A percentile compares a stretch with the other conserved stretches of the same genome.
Conservation (phyloP, 768 basidiomycete species). For the Tephrocybe rancida region DNA sequence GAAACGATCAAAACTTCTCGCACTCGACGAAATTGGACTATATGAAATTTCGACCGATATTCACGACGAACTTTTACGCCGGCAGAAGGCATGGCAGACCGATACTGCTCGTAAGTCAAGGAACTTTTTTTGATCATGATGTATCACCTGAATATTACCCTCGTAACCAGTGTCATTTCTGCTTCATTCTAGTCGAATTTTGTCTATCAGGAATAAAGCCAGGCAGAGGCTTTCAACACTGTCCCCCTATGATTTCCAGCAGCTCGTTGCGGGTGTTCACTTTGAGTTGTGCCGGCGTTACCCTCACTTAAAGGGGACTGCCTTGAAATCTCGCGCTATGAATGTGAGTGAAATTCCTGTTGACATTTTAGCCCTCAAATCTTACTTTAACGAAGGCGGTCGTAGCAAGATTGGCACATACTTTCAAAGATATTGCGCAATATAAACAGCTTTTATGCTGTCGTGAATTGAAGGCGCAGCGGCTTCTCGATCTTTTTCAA, state of each 20-base stretch:
- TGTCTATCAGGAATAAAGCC: neutral
- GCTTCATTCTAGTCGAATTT: neutral
- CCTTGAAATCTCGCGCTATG: neutral
- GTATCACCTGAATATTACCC: neutral
- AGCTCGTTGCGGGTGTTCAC: neutral
- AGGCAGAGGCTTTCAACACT: neutral
- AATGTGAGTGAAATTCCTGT: neutral
- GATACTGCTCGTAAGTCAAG: neutral
- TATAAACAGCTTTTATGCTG: neutral
- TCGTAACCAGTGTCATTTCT: neutral
- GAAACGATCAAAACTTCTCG: neutral
- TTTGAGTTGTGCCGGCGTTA: neutral
- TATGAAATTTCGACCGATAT: neutral
- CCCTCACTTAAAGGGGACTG: neutral
- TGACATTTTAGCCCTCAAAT: neutral
- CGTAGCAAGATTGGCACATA: neutral
- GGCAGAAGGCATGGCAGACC: neutral
- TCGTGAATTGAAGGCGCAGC: neutral
- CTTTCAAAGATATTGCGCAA: neutral
- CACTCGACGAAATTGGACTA: neutral
- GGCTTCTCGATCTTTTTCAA: slow-evolving; percentile 4
- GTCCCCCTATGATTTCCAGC: neutral
- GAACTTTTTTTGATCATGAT: neutral
- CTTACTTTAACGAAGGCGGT: neutral
- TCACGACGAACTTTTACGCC: neutral